Evolutionary conservation across 2,329 filamentous ascomycete genomes (phyloP).

Genomic region (Diaporthe longicolla): DNA sequence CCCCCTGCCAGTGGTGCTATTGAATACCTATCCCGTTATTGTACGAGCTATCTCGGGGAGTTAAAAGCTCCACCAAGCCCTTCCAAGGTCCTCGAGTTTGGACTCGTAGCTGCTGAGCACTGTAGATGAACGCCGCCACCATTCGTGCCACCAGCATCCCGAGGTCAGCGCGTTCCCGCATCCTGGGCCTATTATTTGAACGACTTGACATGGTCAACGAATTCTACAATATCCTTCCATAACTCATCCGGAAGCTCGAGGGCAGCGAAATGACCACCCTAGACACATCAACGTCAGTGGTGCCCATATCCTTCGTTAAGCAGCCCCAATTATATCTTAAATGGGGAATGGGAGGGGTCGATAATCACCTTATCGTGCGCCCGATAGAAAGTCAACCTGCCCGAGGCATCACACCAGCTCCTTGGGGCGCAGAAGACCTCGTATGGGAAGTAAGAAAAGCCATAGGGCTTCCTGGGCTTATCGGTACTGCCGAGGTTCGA

Average conservation of each 20-base stretch:
- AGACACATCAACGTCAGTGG: not conserved
- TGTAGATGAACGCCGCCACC: not conserved
- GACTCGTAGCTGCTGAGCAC: not conserved
- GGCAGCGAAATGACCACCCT: constrained; percentile 3
- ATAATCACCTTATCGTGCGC: not conserved
- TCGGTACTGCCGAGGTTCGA: not conserved
- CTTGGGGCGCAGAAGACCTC: not conserved
- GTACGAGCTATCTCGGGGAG: no score
- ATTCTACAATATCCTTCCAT: constrained; percentile 5
- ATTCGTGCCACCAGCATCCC: not conserved
- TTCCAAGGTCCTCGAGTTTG: no score
- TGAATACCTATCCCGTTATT: no score
- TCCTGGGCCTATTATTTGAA: not conserved
- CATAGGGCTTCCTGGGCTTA: not conserved
- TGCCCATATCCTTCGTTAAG: not conserved
- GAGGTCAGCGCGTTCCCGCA: no score
- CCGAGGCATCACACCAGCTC: not conserved
- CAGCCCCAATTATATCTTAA: not conserved
- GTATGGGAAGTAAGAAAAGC: not conserved
- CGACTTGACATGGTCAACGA: constrained; percentile 4
- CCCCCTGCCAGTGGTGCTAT: no score
- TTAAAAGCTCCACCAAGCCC: no score
- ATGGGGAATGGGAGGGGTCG: not conserved
- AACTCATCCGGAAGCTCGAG: not conserved
- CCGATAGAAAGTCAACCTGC: not conserved